Conservation (phyloP, 345 rosid species). For the Draba incana region DNA sequence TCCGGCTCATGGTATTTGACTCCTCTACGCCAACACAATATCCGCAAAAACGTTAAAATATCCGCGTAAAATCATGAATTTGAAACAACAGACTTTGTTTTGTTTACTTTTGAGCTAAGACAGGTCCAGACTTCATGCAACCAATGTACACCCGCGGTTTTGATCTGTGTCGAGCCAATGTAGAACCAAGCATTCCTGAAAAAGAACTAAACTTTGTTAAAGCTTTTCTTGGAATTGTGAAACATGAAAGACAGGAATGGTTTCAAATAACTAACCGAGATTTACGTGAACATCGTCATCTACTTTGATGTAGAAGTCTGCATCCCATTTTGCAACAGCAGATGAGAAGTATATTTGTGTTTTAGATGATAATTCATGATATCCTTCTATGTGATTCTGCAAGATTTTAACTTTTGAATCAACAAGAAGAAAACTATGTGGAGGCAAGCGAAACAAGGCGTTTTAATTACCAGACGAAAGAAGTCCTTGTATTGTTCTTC, state of each 20-base stretch:
- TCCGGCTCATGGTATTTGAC: conserved; percentile 91
- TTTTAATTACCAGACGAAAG: conserved; percentile 53
- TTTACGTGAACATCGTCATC: conserved; percentile 92
- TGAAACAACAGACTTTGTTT: conserved; percentile 21
- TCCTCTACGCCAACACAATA: conserved; percentile 51
- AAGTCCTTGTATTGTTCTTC: conserved; percentile 71
- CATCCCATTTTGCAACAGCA: conserved; percentile 81
- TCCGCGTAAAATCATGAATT: conserved; percentile 13
- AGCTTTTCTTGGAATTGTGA: conserved; percentile 11
- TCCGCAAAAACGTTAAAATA: not conserved
- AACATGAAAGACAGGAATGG: conserved; percentile 20
- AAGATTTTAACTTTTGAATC: conserved; percentile 51
- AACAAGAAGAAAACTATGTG: not conserved
- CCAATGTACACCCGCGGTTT: conserved; percentile 82
- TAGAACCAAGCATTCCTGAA: conserved; percentile 63
- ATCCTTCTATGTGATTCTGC: conserved; percentile 80
- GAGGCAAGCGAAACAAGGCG: too few relatives aligned
- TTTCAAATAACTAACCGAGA: conserved; percentile 68
- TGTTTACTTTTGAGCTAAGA: conserved; percentile 71
- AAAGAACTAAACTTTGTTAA: not conserved
- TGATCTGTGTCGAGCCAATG: conserved; percentile 59
- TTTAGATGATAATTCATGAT: conserved; percentile 78
- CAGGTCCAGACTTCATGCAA: conserved; percentile 98
- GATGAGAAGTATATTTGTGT: conserved; percentile 81
- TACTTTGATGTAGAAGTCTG: conserved; percentile 84